Percentiles rank a stretch among this genome's conserved stretches.
Evolutionary conservation across 2,329 filamentous ascomycete species (phyloP).

Genomic region (Monosporascus ibericus): DNA sequence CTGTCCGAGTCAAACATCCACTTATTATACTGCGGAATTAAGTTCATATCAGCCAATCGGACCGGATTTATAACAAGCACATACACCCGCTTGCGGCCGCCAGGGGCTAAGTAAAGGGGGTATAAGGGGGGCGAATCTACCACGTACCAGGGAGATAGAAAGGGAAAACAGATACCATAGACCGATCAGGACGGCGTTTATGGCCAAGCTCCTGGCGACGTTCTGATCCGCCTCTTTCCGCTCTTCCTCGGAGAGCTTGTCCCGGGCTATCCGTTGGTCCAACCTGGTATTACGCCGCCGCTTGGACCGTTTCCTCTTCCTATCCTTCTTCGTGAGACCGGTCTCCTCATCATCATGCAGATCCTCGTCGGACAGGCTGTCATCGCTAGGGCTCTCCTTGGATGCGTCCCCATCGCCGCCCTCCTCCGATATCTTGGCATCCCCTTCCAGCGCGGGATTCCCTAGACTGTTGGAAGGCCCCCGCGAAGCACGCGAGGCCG

Average conservation of each 20-base stretch:
- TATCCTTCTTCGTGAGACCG: slow-evolving; percentile 70
- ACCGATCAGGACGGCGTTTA: slow-evolving; percentile 77
- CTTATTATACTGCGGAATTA: slow-evolving; percentile 78
- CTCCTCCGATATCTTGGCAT: slow-evolving; percentile 43
- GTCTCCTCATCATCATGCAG: slow-evolving; percentile 84
- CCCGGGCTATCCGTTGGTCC: slow-evolving; percentile 62
- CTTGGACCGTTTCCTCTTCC: slow-evolving; percentile 59
- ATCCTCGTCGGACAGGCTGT: slow-evolving; percentile 64
- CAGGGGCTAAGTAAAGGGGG: not conserved
- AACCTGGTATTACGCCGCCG: slow-evolving; percentile 61
- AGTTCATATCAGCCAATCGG: slow-evolving; percentile 19
- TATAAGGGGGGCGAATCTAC: not conserved
- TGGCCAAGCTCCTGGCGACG: slow-evolving; percentile 60
- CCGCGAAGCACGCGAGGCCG: slow-evolving; percentile 15
- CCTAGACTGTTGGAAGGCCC: slow-evolving; percentile 22
- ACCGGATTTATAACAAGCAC: not conserved
- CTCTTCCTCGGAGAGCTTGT: slow-evolving; percentile 62
- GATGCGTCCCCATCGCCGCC: slow-evolving; percentile 18
- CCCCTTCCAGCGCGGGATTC: slow-evolving; percentile 27
- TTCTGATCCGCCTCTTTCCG: slow-evolving; percentile 69
- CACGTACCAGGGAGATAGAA: slow-evolving; percentile 78
- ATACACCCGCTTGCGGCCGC: too few species aligned
- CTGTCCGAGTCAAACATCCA: slow-evolving; percentile 94
- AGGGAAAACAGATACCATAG: slow-evolving; percentile 91
- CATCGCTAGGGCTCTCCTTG: slow-evolving; percentile 34